These are phyloP conservation scores for Sugiyamaella grinbergsii DNA, from an alignment of 1,139 yeast species.

Conservation along the genomic window DNA sequence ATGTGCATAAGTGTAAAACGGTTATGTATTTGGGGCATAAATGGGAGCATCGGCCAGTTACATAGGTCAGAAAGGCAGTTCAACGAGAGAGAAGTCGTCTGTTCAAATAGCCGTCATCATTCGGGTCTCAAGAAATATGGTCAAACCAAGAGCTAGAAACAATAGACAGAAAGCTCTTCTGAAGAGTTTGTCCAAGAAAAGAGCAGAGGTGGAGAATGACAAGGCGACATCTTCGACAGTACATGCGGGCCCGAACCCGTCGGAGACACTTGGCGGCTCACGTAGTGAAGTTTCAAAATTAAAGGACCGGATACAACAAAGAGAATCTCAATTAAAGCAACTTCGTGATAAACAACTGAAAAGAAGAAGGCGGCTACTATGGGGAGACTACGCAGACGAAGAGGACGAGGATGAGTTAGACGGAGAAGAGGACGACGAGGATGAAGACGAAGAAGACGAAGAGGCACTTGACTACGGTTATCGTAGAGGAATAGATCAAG, in stretches of 20 bases:
- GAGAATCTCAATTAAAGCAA: slow-evolving; percentile 17
- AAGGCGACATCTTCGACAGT: not conserved
- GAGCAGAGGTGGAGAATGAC: slow-evolving; percentile 10
- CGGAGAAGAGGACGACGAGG: slow-evolving; percentile 12
- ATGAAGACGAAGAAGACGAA: slow-evolving; percentile 6
- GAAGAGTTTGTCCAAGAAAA: slow-evolving; percentile 18
- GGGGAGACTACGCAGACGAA: slow-evolving; percentile 23
- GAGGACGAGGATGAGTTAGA: slow-evolving; percentile 20
- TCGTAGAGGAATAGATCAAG: slow-evolving; percentile 4
- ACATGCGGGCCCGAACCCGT: not conserved
- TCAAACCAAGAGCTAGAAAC: slow-evolving; percentile 24
- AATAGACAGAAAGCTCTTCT: slow-evolving; percentile 25
- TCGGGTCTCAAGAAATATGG: slow-evolving; percentile 23
- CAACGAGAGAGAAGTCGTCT: too few species aligned
- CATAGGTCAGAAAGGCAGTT: not conserved
- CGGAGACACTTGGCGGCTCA: too few species aligned
- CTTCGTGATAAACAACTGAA: slow-evolving; percentile 26
- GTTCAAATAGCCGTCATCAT: too few species aligned
- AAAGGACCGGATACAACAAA: not conserved
- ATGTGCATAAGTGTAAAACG: not conserved
- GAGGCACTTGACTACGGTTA: not conserved
- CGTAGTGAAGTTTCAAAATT: too few species aligned
- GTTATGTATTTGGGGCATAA: not conserved
- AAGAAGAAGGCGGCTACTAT: slow-evolving; percentile 25
- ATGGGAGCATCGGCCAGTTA: not conserved